Evolutionary conservation across 495 filamentous ascomycete species (phyloP).

Genomic region (Talaromyces nanjingensis): DNA sequence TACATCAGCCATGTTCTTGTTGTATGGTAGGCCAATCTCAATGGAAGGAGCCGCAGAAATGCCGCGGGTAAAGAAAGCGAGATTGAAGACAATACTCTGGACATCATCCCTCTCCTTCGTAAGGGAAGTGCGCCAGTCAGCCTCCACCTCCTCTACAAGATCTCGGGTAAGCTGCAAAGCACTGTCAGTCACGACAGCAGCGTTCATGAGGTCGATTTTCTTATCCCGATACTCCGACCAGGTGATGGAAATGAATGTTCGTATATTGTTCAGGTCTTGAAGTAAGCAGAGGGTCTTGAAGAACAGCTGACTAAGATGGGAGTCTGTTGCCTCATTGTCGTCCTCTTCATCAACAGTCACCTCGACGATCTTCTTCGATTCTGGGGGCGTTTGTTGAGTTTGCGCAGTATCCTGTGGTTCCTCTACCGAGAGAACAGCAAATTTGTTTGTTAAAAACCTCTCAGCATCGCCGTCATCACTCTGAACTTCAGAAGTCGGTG

Average conservation of each 20-base stretch:
- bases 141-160: constrained; percentile 17
- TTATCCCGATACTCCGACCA: constrained; percentile 25
- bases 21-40: constrained; percentile 26
- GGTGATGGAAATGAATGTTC: constrained; percentile 19
- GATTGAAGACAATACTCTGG: constrained; percentile 17
- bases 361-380: constrained; percentile 20
- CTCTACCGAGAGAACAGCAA: constrained; percentile 26
- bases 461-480: constrained; percentile 11
- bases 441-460: constrained; percentile 18
- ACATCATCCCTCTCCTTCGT: constrained; percentile 10
- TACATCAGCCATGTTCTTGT: constrained; percentile 21
- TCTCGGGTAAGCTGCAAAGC: constrained; percentile 21
- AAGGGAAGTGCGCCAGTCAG: constrained; percentile 15
- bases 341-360: constrained; percentile 20
- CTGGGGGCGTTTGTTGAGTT: constrained; percentile 7
- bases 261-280: constrained; percentile 21
- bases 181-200: constrained; percentile 25
- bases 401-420: constrained; percentile 20
- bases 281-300: constrained; percentile 25
- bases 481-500: constrained; percentile 10
- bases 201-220: constrained; percentile 27
- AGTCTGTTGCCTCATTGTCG: constrained; percentile 17
- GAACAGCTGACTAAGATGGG: constrained; percentile 15
- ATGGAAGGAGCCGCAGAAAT: constrained; percentile 15
- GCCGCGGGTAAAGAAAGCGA: constrained; percentile 12